Evolutionary conservation across 176 grass and related monocot species (phyloP).

Genomic region (Dactylis glomerata): DNA sequence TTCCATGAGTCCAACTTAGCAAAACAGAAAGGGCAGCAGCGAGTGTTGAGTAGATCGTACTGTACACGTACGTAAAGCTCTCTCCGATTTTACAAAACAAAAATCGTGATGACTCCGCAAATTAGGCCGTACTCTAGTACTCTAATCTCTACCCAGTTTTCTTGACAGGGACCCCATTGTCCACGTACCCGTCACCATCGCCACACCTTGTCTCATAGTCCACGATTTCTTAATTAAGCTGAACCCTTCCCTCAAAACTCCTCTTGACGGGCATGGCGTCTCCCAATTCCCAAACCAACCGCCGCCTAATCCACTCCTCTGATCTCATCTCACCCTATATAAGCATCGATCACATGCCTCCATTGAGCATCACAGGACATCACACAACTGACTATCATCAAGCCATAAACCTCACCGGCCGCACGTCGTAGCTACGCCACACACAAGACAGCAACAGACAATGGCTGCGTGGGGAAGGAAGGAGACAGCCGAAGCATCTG

Average conservation of each 20-base stretch:
- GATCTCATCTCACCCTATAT: neutral
- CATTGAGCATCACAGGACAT: neutral
- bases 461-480: neutral
- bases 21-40: too few species aligned
- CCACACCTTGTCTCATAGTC: neutral
- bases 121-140: neutral
- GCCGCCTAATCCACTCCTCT: neutral
- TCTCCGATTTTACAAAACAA: neutral
- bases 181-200: neutral
- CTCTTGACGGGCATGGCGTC: neutral
- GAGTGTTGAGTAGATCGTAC: too few species aligned
- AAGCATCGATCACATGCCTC: neutral
- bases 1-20: too few species aligned
- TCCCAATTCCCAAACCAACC: too few species aligned
- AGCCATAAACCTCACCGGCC: neutral
- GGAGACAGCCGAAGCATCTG: neutral
- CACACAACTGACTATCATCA: neutral
- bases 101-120: neutral
- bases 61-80: too few species aligned
- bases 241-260: neutral
- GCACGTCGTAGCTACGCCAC: neutral
- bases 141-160: neutral
- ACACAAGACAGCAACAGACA: too few species aligned
- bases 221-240: neutral
- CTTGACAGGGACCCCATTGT: neutral